phyloP scores from a whole-genome alignment of 441 rosid species.

The Populus hybrid region DNA sequence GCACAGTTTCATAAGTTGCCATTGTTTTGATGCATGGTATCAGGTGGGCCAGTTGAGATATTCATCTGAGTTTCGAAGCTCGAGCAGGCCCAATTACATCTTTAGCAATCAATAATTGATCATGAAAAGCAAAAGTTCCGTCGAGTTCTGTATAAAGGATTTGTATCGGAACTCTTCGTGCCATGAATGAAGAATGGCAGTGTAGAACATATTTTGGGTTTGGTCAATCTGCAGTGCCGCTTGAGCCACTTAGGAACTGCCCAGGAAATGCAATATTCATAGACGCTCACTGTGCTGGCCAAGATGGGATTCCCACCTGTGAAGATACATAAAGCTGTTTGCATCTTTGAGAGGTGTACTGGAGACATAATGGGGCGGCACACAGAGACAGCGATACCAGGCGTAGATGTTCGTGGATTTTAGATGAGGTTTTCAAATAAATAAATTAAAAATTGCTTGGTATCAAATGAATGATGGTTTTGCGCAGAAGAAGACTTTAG shows the following conservation, averaged over 20 bases:
- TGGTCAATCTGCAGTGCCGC: slow-evolving; percentile 36
- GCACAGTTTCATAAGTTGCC: no score
- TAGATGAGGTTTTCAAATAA: no score
- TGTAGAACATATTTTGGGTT: slow-evolving; percentile 41
- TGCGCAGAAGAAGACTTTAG: slow-evolving; percentile 51
- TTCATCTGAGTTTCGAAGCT: slow-evolving; percentile 51
- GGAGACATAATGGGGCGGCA: slow-evolving; percentile 73
- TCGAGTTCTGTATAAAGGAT: slow-evolving; percentile 45
- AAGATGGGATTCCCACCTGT: slow-evolving; percentile 37
- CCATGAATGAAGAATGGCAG: slow-evolving; percentile 69
- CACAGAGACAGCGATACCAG: slow-evolving; percentile 41
- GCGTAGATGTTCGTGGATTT: slow-evolving; percentile 23
- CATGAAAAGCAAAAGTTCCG: slow-evolving; percentile 32
- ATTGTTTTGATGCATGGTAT: no score
- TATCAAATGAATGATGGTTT: not conserved
- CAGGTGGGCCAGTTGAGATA: slow-evolving; percentile 63
- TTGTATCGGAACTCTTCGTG: slow-evolving; percentile 50
- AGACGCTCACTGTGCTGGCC: slow-evolving; percentile 37
- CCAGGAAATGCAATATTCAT: slow-evolving; percentile 55
- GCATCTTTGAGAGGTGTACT: slow-evolving; percentile 52
- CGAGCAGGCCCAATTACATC: slow-evolving; percentile 55
- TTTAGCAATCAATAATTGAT: slow-evolving; percentile 52
- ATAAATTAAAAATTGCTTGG: no score
- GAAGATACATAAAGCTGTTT: slow-evolving; percentile 31
- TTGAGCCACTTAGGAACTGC: slow-evolving; percentile 40